Evolutionary conservation across 1,284 basidiomycete genomes (phyloP).

Genomic region (Neotropicomus parvogracilis): DNA sequence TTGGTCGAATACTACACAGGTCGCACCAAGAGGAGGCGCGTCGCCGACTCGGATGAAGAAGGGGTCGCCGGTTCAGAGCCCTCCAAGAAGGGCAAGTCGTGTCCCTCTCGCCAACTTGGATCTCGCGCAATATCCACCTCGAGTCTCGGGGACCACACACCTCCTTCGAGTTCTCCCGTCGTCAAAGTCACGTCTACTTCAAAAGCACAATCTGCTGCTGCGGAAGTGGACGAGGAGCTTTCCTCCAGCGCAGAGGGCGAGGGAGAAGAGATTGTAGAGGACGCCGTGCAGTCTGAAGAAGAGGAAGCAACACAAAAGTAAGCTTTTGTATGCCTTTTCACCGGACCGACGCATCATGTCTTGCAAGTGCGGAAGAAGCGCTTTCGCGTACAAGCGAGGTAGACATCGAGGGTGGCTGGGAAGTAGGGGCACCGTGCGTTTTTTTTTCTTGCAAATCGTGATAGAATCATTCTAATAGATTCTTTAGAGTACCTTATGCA

Average conservation of each 20-base stretch:
- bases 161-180: slow-evolving; percentile 9
- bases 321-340: slow-evolving; percentile 16
- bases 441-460: neutral
- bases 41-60: slow-evolving; percentile 68
- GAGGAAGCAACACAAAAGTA: slow-evolving; percentile 60
- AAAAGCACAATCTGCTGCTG: slow-evolving; percentile 18
- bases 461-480: slow-evolving; percentile 4
- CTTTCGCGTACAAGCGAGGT: slow-evolving; percentile 65
- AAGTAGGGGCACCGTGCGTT: slow-evolving; percentile 78
- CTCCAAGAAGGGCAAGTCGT: neutral
- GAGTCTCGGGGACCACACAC: slow-evolving; percentile 15
- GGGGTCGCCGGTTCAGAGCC: slow-evolving; percentile 24
- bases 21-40: slow-evolving; percentile 53
- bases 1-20: slow-evolving; percentile 13
- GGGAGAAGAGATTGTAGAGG: slow-evolving; percentile 49
- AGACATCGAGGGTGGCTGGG: slow-evolving; percentile 84
- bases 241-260: slow-evolving; percentile 48
- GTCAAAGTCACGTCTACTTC: slow-evolving; percentile 27
- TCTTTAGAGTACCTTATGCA: slow-evolving; percentile 83
- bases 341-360: slow-evolving; percentile 2
- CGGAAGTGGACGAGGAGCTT: slow-evolving; percentile 40
- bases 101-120: neutral
- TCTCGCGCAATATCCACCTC: slow-evolving; percentile 5
- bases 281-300: slow-evolving; percentile 31
- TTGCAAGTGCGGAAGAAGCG: slow-evolving; percentile 65